Evolutionary conservation across 441 rosid species (phyloP).

Genomic region (Corymbia calophylla): DNA sequence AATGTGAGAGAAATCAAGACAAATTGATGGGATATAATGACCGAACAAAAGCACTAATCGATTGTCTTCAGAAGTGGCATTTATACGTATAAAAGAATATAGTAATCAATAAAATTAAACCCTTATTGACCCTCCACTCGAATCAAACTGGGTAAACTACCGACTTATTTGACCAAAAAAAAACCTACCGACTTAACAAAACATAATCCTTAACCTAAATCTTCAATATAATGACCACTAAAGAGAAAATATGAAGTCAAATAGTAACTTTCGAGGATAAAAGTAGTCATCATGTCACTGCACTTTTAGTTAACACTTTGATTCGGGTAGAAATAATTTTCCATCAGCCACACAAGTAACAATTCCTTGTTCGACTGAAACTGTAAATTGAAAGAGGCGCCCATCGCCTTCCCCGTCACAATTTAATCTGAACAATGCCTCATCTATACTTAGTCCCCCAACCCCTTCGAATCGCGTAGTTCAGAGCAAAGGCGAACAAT

Average conservation of each 20-base stretch:
- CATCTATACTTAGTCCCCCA: neutral
- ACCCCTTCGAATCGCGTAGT: neutral
- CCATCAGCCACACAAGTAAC: constrained; percentile 98
- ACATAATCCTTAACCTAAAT: neutral
- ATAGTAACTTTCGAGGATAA: neutral
- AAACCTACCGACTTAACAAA: neutral
- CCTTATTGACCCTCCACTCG: neutral
- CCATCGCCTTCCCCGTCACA: no score
- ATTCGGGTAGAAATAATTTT: constrained; percentile 32
- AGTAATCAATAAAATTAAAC: neutral
- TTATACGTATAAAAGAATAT: neutral
- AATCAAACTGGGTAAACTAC: neutral
- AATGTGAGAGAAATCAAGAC: neutral
- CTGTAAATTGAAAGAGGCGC: no score
- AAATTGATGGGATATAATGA: neutral
- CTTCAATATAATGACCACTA: neutral
- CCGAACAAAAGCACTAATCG: neutral
- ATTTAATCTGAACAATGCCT: no score
- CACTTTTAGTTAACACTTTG: neutral
- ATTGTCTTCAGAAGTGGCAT: neutral
- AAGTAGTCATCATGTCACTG: neutral
- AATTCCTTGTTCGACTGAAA: neutral
- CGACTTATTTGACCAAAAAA: no score
- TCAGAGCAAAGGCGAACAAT: neutral
- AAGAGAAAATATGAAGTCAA: neutral